phyloP scores from a whole-genome alignment of 768 basidiomycete genomes.

The Rhizopogon roseolus region DNA sequence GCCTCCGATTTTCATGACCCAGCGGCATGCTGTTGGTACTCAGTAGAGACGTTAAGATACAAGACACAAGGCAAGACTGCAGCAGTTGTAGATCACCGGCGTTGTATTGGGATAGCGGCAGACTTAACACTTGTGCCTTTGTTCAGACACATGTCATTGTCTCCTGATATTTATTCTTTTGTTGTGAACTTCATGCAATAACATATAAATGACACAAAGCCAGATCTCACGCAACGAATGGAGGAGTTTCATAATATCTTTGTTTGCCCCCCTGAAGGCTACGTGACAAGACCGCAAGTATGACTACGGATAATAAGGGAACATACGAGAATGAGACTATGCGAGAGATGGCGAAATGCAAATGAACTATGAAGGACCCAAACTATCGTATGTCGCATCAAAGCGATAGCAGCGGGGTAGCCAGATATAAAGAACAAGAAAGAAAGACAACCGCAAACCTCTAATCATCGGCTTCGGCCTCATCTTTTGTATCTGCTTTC shows the following conservation, averaged over 20 bases:
- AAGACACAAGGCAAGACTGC: not conserved
- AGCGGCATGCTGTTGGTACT: not conserved
- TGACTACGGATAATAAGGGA: constrained; percentile 32
- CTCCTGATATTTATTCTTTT: too few relatives aligned
- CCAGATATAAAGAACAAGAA: constrained; percentile 14
- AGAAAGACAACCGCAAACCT: constrained; percentile 17
- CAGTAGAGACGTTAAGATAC: not conserved
- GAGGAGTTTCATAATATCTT: constrained; percentile 24
- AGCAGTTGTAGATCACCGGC: too few relatives aligned
- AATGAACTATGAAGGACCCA: constrained; percentile 24
- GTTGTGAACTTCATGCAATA: too few relatives aligned
- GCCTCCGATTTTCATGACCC: not conserved
- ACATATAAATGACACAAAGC: too few relatives aligned
- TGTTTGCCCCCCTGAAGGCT: constrained; percentile 28
- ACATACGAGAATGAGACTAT: constrained; percentile 23
- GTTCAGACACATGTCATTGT: too few relatives aligned
- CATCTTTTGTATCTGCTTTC: constrained; percentile 72
- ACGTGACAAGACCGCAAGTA: constrained; percentile 21
- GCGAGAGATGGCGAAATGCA: constrained; percentile 27
- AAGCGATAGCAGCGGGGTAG: constrained; percentile 7
- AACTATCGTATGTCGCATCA: constrained; percentile 10
- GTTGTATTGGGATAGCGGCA: too few relatives aligned
- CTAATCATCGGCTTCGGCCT: constrained; percentile 66
- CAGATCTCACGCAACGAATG: not conserved
- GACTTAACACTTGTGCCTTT: too few relatives aligned